Conservation (phyloP, 768 basidiomycete genomes). For the Mycena galericulata region DNA sequence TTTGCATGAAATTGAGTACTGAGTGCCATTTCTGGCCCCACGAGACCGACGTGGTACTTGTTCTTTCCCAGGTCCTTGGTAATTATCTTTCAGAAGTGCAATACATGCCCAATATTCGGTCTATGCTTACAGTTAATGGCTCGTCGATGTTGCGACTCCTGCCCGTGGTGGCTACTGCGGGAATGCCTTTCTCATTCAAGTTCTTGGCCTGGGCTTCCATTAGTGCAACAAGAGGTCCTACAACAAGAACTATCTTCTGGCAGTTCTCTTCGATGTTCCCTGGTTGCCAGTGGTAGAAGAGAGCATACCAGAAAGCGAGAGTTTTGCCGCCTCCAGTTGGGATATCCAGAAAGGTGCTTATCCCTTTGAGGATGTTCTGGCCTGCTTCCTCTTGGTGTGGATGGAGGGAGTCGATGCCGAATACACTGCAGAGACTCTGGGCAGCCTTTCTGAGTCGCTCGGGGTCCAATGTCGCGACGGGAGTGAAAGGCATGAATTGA, state of each 20-base stretch:
- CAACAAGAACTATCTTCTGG: conserved; percentile 33
- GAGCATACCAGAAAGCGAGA: conserved; percentile 33
- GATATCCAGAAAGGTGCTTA: conserved; percentile 26
- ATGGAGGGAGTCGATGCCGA: conserved; percentile 5
- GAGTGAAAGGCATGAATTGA: conserved; percentile 20
- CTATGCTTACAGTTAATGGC: conserved; percentile 5
- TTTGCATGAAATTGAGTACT: conserved; percentile 17
- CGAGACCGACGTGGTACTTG: conserved; percentile 30
- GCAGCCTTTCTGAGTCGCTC: conserved; percentile 5
- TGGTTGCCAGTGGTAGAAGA: conserved; percentile 37
- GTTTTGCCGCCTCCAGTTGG: conserved; percentile 38
- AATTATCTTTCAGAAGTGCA: neutral
- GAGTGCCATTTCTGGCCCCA: conserved; percentile 34
- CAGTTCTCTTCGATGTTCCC: conserved; percentile 5
- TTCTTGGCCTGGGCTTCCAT: conserved; percentile 20
- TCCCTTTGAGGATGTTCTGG: conserved; percentile 23
- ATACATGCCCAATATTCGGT: neutral
- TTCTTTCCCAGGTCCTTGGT: conserved; percentile 18
- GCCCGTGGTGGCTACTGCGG: conserved; percentile 21
- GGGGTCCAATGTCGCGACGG: conserved; percentile 17
- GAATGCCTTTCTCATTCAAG: conserved; percentile 16
- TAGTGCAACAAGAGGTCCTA: conserved; percentile 31
- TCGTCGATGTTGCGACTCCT: conserved; percentile 14
- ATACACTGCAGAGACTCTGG: conserved; percentile 4
- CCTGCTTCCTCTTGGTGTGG: conserved; percentile 23